phyloP scores from a whole-genome alignment of 768 basidiomycete species.

The Leccinum sublutescens region DNA sequence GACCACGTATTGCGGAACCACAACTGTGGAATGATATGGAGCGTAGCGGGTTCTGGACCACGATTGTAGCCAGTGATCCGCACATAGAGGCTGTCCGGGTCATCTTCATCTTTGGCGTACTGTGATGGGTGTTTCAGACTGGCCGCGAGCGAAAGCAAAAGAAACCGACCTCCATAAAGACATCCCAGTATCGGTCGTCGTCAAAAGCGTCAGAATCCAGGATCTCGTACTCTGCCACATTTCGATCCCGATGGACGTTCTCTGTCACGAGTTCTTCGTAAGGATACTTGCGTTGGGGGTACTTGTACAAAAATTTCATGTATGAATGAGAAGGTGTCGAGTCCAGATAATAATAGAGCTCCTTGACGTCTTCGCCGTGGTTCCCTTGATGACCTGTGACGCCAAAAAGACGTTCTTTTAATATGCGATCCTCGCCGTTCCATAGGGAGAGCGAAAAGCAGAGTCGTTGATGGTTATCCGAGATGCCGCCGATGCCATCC shows the following conservation, averaged over 20 bases:
- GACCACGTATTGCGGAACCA: slow-evolving; percentile 99
- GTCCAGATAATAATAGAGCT: slow-evolving; percentile 97
- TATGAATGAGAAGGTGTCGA: slow-evolving; percentile 99
- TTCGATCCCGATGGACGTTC: slow-evolving; percentile 75
- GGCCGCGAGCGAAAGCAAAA: slow-evolving; percentile 6
- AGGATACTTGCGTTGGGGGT: slow-evolving; percentile 88
- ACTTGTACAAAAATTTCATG: slow-evolving; percentile 99
- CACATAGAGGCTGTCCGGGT: slow-evolving; percentile 83
- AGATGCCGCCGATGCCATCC: slow-evolving; percentile 96
- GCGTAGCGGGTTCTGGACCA: slow-evolving; percentile 89
- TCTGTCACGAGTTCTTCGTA: slow-evolving; percentile 93
- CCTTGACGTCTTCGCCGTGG: slow-evolving; percentile 99
- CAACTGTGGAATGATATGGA: slow-evolving; percentile 93
- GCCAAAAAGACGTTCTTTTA: slow-evolving; percentile 96
- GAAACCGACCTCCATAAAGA: slow-evolving; percentile 86
- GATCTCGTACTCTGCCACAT: slow-evolving; percentile 91
- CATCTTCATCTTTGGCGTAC: slow-evolving; percentile 98
- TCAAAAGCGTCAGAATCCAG: slow-evolving; percentile 91
- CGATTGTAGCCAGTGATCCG: slow-evolving; percentile 97
- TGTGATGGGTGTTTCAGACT: slow-evolving; percentile 31
- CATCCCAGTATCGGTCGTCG: slow-evolving; percentile 95
- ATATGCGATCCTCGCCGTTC: slow-evolving; percentile 92
- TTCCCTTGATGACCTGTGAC: slow-evolving; percentile 97
- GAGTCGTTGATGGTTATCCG: slow-evolving; percentile 93
- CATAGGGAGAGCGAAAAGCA: slow-evolving; percentile 91